phyloP scores from a whole-genome alignment of 768 basidiomycete genomes.

The Suillus tomentosus region DNA sequence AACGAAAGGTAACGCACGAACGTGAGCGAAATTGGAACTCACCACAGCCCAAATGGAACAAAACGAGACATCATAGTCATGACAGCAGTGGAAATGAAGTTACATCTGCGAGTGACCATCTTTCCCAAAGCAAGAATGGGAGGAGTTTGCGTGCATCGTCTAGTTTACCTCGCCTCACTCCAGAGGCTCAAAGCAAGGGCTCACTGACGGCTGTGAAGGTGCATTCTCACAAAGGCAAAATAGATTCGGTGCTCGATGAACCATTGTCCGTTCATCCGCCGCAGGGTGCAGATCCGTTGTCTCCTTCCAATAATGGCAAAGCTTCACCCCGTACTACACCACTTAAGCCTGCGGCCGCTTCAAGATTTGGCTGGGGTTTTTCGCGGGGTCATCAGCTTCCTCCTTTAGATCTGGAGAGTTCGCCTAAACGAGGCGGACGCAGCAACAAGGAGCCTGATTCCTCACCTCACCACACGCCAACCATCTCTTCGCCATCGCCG shows the following conservation, averaged over 20 bases:
- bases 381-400: constrained; percentile 39
- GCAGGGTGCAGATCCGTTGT: not conserved
- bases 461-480: constrained; percentile 14
- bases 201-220: not conserved
- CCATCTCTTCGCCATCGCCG: constrained; percentile 24
- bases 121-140: constrained; percentile 9
- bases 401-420: constrained; percentile 40
- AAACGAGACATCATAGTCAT: constrained; percentile 20
- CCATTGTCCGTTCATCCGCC: not conserved
- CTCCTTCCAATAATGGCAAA: not conserved
- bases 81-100: constrained; percentile 13
- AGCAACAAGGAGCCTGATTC: constrained; percentile 6
- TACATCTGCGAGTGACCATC: constrained; percentile 20
- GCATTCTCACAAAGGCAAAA: not conserved
- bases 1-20: constrained; percentile 44
- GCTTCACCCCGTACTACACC: constrained; percentile 12
- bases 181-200: constrained; percentile 5
- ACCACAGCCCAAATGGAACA: constrained; percentile 58
- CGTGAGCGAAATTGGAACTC: constrained; percentile 75
- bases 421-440: constrained; percentile 14
- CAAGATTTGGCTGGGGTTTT: constrained; percentile 44
- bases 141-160: constrained; percentile 21
- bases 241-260: not conserved
- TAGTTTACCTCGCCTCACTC: constrained; percentile 20
- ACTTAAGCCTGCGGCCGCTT: constrained; percentile 24